These are phyloP conservation scores for Blastocrithidia nonstop DNA, from an alignment of 208 protist genomes.

Conservation along the genomic window DNA sequence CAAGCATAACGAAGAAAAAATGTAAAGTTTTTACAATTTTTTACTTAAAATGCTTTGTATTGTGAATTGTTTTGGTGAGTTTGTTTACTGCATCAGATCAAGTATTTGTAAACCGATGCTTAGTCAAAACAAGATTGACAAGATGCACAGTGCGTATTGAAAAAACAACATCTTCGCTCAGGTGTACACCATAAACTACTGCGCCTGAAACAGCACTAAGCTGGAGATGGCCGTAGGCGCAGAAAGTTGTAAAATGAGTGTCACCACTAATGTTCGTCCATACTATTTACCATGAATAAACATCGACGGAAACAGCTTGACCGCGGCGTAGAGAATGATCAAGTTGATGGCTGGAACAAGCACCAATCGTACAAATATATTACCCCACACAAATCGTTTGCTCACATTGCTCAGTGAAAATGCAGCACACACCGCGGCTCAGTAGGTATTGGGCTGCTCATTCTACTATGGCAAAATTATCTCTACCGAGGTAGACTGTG, in stretches of 20 bases:
- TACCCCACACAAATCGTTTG: conserved; percentile 41
- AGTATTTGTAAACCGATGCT: conserved; percentile 17
- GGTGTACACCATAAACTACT: conserved; percentile 40
- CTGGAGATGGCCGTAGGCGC: conserved; percentile 70
- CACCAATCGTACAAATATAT: conserved; percentile 37
- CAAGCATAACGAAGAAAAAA: too few species aligned
- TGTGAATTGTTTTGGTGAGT: too few species aligned
- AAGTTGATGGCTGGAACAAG: conserved; percentile 39
- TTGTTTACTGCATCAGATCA: neutral
- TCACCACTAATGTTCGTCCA: conserved; percentile 48
- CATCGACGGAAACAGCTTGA: conserved; percentile 21
- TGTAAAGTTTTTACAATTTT: too few species aligned
- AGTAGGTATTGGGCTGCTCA: too few species aligned
- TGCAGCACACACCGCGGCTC: conserved; percentile 1
- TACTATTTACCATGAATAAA: conserved; percentile 17
- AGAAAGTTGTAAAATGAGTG: conserved; percentile 45
- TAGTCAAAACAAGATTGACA: conserved; percentile 47
- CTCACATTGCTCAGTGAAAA: conserved; percentile 20
- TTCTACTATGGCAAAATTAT: too few species aligned
- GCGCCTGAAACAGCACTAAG: conserved; percentile 40
- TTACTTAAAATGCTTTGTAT: too few species aligned
- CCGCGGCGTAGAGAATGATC: conserved; percentile 16
- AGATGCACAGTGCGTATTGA: conserved; percentile 43
- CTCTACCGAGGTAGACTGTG: too few species aligned
- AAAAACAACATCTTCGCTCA: conserved; percentile 74